Evolutionary conservation across 2,329 filamentous ascomycete species (phyloP).

Genomic region (Colletotrichum spaethianum): DNA sequence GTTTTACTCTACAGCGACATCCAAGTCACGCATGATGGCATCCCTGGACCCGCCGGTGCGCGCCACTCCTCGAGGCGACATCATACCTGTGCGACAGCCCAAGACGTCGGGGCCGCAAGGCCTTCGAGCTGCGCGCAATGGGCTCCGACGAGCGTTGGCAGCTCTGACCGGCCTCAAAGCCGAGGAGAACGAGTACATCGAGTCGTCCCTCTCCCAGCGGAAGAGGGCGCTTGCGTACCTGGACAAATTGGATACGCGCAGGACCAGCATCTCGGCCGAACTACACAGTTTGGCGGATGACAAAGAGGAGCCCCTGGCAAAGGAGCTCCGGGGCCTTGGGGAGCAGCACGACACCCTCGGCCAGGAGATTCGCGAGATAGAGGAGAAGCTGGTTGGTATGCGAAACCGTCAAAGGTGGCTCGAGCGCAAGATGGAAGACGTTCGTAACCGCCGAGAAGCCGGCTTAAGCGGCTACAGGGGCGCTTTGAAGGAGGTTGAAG

Average conservation of each 20-base stretch:
- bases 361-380: slow-evolving; percentile 75
- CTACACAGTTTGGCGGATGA: slow-evolving; percentile 69
- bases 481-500: slow-evolving; percentile 76
- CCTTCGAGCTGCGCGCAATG: slow-evolving; percentile 74
- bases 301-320: slow-evolving; percentile 70
- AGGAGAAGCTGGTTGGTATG: slow-evolving; percentile 74
- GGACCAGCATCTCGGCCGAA: slow-evolving; percentile 64
- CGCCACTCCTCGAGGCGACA: slow-evolving; percentile 59
- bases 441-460: slow-evolving; percentile 77
- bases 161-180: slow-evolving; percentile 76
- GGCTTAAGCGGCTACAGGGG: slow-evolving; percentile 80
- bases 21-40: slow-evolving; percentile 56
- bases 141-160: slow-evolving; percentile 74
- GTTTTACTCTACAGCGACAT: slow-evolving; percentile 55
- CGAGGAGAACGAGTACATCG: slow-evolving; percentile 76
- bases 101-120: slow-evolving; percentile 64
- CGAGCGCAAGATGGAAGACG: slow-evolving; percentile 71
- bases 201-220: slow-evolving; percentile 69
- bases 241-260: slow-evolving; percentile 65
- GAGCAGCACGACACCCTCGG: slow-evolving; percentile 68
- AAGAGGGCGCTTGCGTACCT: slow-evolving; percentile 72
- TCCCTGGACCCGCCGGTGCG: slow-evolving; percentile 59
- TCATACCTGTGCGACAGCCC: slow-evolving; percentile 75
- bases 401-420: slow-evolving; percentile 73
- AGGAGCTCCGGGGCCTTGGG: slow-evolving; percentile 72